Evolutionary conservation across 2,329 filamentous ascomycete genomes (phyloP).

Genomic region (Exophiala spinifera): DNA sequence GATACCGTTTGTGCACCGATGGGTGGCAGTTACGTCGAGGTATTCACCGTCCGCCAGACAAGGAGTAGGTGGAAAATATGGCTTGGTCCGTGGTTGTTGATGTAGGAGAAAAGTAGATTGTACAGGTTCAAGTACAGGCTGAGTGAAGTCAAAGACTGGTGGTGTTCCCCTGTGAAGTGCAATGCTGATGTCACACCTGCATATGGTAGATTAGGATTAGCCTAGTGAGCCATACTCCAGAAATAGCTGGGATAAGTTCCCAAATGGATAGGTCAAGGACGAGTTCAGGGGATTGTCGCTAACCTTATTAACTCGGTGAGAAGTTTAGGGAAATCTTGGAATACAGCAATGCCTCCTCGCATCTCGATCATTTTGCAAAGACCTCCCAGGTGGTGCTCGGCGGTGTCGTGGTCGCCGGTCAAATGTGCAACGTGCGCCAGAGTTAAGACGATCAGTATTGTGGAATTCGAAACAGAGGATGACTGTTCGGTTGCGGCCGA

Average conservation of each 20-base stretch:
- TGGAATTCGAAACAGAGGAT: conserved; percentile 33
- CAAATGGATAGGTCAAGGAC: not conserved
- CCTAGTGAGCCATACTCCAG: too few relatives aligned
- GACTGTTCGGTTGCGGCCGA: conserved; percentile 19
- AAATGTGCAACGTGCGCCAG: conserved; percentile 35
- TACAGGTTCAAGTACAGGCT: conserved; percentile 1
- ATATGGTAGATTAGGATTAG: too few relatives aligned
- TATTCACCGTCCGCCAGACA: too few relatives aligned
- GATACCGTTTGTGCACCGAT: too few relatives aligned
- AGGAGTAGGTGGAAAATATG: not conserved
- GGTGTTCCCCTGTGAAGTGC: conserved; percentile 27
- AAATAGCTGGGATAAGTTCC: too few relatives aligned
- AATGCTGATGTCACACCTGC: conserved; percentile 32
- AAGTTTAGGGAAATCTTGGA: conserved; percentile 37
- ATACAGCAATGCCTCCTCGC: conserved; percentile 36
- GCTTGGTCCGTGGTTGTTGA: conserved; percentile 8
- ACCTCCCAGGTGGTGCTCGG: conserved; percentile 37
- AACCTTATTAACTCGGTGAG: conserved; percentile 37
- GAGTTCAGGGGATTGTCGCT: conserved; percentile 1
- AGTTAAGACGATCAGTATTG: conserved; percentile 34
- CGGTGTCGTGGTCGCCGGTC: conserved; percentile 31
- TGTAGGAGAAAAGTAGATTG: too few relatives aligned
- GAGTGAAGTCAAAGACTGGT: conserved; percentile 29
- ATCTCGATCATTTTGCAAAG: conserved; percentile 40
- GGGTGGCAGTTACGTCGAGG: too few relatives aligned